Percentiles rank a stretch among this genome's conserved stretches.
Evolutionary conservation across 306 rosid species (phyloP).

Genomic region (Begonia fuchsioides): DNA sequence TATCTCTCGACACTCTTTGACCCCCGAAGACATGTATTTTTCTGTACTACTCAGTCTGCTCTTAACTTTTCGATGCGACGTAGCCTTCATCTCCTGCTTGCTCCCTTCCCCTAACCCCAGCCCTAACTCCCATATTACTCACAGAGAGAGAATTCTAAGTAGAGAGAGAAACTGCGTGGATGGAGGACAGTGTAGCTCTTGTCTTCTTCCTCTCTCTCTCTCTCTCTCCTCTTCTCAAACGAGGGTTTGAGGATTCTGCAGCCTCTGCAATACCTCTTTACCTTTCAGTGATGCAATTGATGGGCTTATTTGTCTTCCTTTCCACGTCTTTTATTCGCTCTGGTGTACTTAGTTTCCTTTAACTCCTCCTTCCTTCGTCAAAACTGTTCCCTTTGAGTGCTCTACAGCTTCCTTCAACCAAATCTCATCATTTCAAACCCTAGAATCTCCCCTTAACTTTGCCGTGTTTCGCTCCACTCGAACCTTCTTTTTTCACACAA

Average conservation of each 20-base stretch:
- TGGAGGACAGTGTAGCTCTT: neutral
- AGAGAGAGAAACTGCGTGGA: neutral
- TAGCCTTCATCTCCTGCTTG: slow-evolving; percentile 3
- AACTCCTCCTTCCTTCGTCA: neutral
- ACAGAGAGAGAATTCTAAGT: neutral
- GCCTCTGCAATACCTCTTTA: slow-evolving; percentile 15
- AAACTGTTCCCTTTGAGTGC: neutral
- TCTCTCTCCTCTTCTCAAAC: neutral
- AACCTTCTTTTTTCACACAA: neutral
- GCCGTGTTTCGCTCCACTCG: neutral
- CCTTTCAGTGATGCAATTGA: slow-evolving; percentile 35
- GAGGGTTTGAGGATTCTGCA: too few relatives aligned
- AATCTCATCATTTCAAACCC: neutral
- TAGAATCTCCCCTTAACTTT: neutral
- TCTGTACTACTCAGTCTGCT: slow-evolving; percentile 5
- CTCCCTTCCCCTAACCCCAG: neutral
- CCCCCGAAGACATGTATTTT: slow-evolving; percentile 9
- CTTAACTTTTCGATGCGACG: slow-evolving; percentile 10
- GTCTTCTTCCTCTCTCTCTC: neutral
- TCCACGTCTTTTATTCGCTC: slow-evolving; percentile 18
- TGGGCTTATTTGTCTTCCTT: slow-evolving; percentile 24
- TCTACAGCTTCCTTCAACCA: slow-evolving; percentile 1
- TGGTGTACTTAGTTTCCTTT: slow-evolving; percentile 11
- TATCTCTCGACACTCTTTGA: slow-evolving; percentile 10
- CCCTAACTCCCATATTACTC: neutral